Conservation (phyloP, 345 rosid species). For the Iberis pinnata region DNA sequence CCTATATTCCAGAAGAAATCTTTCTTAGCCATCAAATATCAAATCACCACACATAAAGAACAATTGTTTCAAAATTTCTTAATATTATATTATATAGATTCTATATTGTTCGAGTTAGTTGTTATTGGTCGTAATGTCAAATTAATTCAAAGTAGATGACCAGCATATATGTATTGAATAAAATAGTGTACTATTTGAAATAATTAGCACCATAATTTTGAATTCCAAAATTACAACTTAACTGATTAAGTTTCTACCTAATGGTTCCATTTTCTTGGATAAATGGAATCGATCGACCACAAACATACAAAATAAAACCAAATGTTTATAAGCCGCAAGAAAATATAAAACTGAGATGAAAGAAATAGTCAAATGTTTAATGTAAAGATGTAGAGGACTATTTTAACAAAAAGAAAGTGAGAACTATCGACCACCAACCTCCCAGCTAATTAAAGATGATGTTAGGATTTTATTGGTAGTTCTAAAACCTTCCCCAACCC, state of each 20-base stretch:
- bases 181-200: conserved; percentile 6
- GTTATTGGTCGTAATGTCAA: conserved; percentile 14
- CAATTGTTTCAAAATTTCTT: too few relatives aligned
- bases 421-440: conserved; percentile 13
- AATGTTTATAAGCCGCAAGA: background rate
- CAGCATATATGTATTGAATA: conserved; percentile 1
- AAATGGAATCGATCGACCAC: conserved; percentile 8
- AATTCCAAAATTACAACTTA: background rate
- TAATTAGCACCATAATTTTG: conserved; percentile 1
- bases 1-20: background rate
- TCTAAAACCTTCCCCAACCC: too few relatives aligned
- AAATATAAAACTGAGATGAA: background rate
- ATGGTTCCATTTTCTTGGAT: conserved; percentile 12
- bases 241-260: too few relatives aligned
- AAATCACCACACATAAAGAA: too few relatives aligned
- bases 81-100: background rate
- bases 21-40: background rate
- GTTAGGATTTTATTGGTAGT: too few relatives aligned
- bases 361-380: conserved; percentile 6
- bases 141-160: conserved; percentile 8
- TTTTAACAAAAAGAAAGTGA: too few relatives aligned
- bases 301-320: conserved; percentile 1
- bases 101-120: conserved; percentile 5
- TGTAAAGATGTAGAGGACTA: conserved; percentile 9
- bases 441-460: conserved; percentile 9